Base-by-base conservation (phyloP, 768 basidiomycete genomes). In the Fibroporia radiculosa region DNA sequence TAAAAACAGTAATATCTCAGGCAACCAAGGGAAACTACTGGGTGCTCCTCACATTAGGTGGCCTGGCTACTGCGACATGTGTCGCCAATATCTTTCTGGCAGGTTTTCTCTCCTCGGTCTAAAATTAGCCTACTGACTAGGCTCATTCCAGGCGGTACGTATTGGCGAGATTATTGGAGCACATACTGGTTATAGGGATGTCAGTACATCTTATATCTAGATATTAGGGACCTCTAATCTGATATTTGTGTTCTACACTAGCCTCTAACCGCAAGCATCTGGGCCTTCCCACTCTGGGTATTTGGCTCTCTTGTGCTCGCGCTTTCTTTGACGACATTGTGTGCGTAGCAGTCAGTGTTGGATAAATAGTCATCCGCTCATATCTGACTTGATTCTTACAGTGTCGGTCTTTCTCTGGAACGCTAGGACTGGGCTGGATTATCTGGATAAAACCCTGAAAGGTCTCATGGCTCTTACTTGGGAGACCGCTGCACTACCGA, bases 401-500 rank as follows among this genome's bases (percentile, higher is more conserved):
- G 74, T 74, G 42, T 60, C 68, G 22, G 44, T 61, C 19, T 65
- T 56, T 24, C 62, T 76, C 6, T 74, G 69, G 68, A 61, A 59
- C 31, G 67, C 67, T 3, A 65, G 43, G 48, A 61, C 48, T 45
- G 70, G 57, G 37, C 44, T 64, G 7, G 48, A 50, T 12, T 46
- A 65, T 20, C 53, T 65, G 18, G 73, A 75, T 56, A 62, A 63
- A 49, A 63, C 64, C 14, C 52, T 75, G 7, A 43, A 57, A 10
- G 58, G 62, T 35, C 62, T 74, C 47, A 72, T 70, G 43, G 47
- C 59, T 27, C 65, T 72, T 25, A 68, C 70, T 19, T 69, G 59
- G 59, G 63, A 66, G 42, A 62, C 67, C 16, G 64, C 67, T 13
- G 45, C 60, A 8, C 47, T 68, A 31, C 68, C 68, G 4, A 62